Conservation (phyloP, 768 basidiomycete genomes). For the Leucogyrophana mollusca region DNA sequence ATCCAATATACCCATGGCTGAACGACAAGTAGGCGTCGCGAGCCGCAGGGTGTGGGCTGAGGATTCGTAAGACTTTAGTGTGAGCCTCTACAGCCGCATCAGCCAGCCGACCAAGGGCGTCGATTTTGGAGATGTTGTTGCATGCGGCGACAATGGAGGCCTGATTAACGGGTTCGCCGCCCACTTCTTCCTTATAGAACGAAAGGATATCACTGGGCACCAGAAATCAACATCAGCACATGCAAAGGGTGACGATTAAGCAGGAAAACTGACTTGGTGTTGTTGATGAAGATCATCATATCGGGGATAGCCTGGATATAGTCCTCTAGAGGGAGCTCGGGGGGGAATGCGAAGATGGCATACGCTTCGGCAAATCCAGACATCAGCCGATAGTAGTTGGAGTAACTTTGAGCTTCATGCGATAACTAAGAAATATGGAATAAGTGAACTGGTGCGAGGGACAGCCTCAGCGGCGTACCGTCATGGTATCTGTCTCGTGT, state of each 20-base stretch:
- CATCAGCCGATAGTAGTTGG: constrained; percentile 22
- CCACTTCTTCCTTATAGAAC: constrained; percentile 41
- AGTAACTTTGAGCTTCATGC: constrained; percentile 21
- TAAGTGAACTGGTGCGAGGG: no score
- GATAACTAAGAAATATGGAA: constrained; percentile 7
- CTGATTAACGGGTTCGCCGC: constrained; percentile 33
- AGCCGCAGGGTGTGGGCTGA: constrained; percentile 15
- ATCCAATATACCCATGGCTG: constrained; percentile 23
- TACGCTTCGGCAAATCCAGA: constrained; percentile 38
- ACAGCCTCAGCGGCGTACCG: constrained; percentile 11
- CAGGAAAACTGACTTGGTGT: constrained; percentile 33
- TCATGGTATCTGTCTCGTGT: constrained; percentile 25
- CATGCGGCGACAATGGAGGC: constrained; percentile 31
- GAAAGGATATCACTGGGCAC: constrained; percentile 38
- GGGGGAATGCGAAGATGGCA: constrained; percentile 34
- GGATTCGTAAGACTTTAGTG: constrained; percentile 20
- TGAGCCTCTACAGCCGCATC: constrained; percentile 24
- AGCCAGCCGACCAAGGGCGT: constrained; percentile 21
- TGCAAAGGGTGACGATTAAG: constrained; percentile 15
- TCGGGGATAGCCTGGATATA: constrained; percentile 41
- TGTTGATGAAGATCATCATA: constrained; percentile 30
- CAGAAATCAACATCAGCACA: constrained; percentile 20
- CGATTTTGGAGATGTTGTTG: constrained; percentile 23
- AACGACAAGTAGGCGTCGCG: constrained; percentile 17
- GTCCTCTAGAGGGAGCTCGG: constrained; percentile 25